Evolutionary conservation across 768 basidiomycete species (phyloP), one percentile per base, ranked within the genome.

Genomic region (Phylloporus sp.): DNA sequence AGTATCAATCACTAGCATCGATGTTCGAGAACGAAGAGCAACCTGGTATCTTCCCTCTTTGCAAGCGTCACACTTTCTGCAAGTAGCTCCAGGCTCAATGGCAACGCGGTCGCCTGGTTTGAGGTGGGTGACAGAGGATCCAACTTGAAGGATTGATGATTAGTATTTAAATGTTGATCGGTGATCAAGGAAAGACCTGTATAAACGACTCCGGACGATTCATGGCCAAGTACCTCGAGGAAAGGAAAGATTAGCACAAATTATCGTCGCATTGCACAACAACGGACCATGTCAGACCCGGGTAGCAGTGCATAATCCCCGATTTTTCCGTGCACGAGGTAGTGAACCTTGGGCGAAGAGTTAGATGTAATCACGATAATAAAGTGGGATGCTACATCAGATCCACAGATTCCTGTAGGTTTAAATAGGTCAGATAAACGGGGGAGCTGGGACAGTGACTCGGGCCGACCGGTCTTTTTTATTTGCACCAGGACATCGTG

Each of bases 51-150:
- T 76, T 9, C 92, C 92, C 37, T 75, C 68, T 68, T 92, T 90
- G 75, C 92, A 95, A 36, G 73, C 75, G n/a, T 83, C 80, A 64
- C 94, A 98, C 40, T 67, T 72, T 71, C 86, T 74, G 68, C 94
- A 97, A 6, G 84, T 84, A 46, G 83, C 81, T 17, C 93, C 92
- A 21, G 93, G 91, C 61, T 98, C 95, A 63, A 97, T 76, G 21
- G 93, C 90, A 39, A 97, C 93, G 40, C 86, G 80, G 58, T 93
- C 90, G 7, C 94, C 93, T 13, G 77, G 70, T 63, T 86, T 84
- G 51, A 94, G 69, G 60, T 82, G 70, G 60, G 79, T 87, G 44
- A 94, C 89, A 31, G 78, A 77, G 22, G 78, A 64, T 10, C 93
- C 92, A 47, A 90, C 90, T 87, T 57, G 4, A 42, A 13, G 34